A percentile compares a stretch with the other conserved stretches of the same genome.
Evolutionary conservation across 2,329 filamentous ascomycete genomes (phyloP).

Genomic region (Aspergillus fumigatus): DNA sequence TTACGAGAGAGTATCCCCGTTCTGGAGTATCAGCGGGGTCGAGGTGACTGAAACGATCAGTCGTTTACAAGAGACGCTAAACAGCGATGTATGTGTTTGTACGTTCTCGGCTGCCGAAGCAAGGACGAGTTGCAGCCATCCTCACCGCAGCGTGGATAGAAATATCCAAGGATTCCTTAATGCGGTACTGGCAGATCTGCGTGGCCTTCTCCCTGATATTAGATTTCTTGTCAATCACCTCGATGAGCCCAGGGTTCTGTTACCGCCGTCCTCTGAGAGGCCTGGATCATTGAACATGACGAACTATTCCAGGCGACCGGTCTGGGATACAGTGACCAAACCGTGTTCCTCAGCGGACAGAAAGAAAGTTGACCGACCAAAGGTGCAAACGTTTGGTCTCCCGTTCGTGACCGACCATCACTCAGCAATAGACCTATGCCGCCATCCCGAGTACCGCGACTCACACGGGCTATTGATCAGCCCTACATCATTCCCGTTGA

Average conservation of each 20-base stretch:
- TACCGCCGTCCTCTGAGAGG: neutral
- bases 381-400: neutral
- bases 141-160: slow-evolving; percentile 4
- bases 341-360: neutral
- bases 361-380: neutral
- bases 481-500: slow-evolving; percentile 11
- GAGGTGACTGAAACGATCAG: slow-evolving; percentile 1
- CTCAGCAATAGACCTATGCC: slow-evolving; percentile 3
- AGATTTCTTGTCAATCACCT: slow-evolving; percentile 12
- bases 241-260: slow-evolving; percentile 10
- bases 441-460: slow-evolving; percentile 6
- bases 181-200: neutral
- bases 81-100: slow-evolving; percentile 9
- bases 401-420: slow-evolving; percentile 5
- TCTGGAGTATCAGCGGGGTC: slow-evolving; percentile 3
- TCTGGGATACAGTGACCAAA: slow-evolving; percentile 7
- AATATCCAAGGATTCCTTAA: slow-evolving; percentile 4
- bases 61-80: neutral
- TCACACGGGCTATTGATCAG: slow-evolving; percentile 8
- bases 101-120: slow-evolving; percentile 1
- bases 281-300: neutral
- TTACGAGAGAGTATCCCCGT: slow-evolving; percentile 1
- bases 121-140: slow-evolving; percentile 3
- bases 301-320: neutral
- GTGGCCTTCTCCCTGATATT: slow-evolving; percentile 2